A percentile compares a stretch with the other conserved stretches of the same genome.
phyloP scores from a whole-genome alignment of 164 flowering plant species.

The Echeveria elegans region DNA sequence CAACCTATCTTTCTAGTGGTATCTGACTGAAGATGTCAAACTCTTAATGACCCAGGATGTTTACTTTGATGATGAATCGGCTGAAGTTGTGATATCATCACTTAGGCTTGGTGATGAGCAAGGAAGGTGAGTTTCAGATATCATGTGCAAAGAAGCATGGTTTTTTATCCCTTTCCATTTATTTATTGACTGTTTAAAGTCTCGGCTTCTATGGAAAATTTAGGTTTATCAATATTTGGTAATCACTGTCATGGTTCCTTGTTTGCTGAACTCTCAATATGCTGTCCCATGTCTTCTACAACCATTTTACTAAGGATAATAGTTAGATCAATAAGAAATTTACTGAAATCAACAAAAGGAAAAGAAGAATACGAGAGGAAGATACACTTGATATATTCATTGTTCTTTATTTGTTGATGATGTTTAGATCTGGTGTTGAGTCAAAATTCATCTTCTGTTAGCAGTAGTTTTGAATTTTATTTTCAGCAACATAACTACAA shows the following conservation, averaged over 20 bases:
- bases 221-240: no score
- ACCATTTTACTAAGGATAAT: neutral
- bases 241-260: neutral
- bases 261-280: no score
- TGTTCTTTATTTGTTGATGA: neutral
- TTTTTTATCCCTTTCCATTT: neutral
- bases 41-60: conserved; percentile 51
- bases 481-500: no score
- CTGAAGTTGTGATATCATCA: conserved; percentile 95
- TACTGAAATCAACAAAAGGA: neutral
- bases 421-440: neutral
- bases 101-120: conserved; percentile 91
- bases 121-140: conserved; percentile 57
- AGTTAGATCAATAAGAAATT: neutral
- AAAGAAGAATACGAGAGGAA: neutral
- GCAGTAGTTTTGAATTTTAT: neutral
- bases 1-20: neutral
- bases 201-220: no score
- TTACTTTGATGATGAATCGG: conserved; percentile 95
- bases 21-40: neutral
- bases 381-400: neutral
- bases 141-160: neutral
- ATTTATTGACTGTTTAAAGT: neutral
- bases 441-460: neutral
- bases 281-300: neutral